Base-by-base conservation (phyloP, 2,329 filamentous ascomycete species). In the Corinectria fuckeliana region DNA sequence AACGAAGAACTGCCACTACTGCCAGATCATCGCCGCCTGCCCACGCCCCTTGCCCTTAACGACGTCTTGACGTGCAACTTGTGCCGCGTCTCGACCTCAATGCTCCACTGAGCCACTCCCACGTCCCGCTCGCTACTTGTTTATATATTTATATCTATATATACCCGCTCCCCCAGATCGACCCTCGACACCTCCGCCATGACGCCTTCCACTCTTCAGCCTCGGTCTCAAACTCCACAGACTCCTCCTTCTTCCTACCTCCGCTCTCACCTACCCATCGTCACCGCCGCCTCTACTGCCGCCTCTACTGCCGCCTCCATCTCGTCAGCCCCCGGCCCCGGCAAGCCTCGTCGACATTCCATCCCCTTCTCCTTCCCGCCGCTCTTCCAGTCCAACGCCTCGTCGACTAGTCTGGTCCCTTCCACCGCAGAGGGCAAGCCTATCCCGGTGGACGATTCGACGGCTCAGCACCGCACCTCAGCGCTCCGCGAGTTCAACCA, bases 401-500 rank as follows among this genome's bases (percentile, higher is more conserved):
- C 83, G 11, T 83, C 82, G 14, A 82, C 83, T 3, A 85, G 81
- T 28, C 76, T 86, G 3, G 79, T 82, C 32, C 76, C 82, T 23
- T 85, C 81, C 23, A 84, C 80, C n/a, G 84, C 84, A 45, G 80
- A 85, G 67, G 84, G 83, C 18, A 82, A 75, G 58, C 81, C 84
- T 50, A 84, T 85, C 44, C 82, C 82, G 7, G 76, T 88, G 51
- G 83, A 87, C 73, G 80, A 84, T 73, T 80, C 78, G 61, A 85
- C 82, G 3, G 80, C 82, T 50, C 80, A 84, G 45, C 77, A 85
- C 68, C 81, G 84, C 62, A 87, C 85, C n/a, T 83, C 82, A 16
- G 84, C 85, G 45, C 76, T 88, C 50, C 83, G 85, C 54, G 83
- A 87, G 71, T 77, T 88, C 60, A 88, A 85, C 73, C 81, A 76